These are phyloP conservation scores for Musa schizocarpa DNA, from an alignment of 176 grass and related monocot genomes.

Conservation along the genomic window DNA sequence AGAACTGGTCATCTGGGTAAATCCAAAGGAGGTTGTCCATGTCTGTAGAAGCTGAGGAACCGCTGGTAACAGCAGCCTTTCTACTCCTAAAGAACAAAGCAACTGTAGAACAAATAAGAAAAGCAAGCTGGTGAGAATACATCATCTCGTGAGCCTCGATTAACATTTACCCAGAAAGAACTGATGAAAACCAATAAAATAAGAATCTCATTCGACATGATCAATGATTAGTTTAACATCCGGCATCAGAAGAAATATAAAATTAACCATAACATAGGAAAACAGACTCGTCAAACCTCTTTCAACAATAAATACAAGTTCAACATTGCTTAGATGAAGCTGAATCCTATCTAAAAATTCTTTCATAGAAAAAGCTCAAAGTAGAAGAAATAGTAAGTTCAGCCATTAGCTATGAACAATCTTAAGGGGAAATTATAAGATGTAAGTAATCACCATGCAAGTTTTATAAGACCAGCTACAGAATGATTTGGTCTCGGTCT, in stretches of 20 bases:
- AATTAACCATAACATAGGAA: no score
- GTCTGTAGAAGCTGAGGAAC: slow-evolving; percentile 48
- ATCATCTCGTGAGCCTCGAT: slow-evolving; percentile 4
- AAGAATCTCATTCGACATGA: background rate
- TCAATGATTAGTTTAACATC: no score
- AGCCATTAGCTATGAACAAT: no score
- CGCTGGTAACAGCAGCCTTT: slow-evolving; percentile 55
- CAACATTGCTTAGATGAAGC: no score
- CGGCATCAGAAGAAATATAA: no score
- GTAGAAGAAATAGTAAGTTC: no score
- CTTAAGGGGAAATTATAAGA: no score
- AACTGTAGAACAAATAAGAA: slow-evolving; percentile 37
- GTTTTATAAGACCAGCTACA: background rate
- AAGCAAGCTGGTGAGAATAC: slow-evolving; percentile 12
- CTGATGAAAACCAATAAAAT: background rate
- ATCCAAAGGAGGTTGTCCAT: slow-evolving; percentile 54
- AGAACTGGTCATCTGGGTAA: slow-evolving; percentile 32
- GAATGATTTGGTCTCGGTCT: background rate
- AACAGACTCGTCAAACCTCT: no score
- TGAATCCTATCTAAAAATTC: no score
- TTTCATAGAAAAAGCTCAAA: no score
- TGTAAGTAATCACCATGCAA: background rate
- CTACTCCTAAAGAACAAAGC: slow-evolving; percentile 37
- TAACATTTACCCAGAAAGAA: slow-evolving; percentile 15
- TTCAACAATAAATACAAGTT: no score